These are phyloP conservation scores for Septoria linicola DNA, from an alignment of 2,329 filamentous ascomycete species.

Conservation along the genomic window DNA sequence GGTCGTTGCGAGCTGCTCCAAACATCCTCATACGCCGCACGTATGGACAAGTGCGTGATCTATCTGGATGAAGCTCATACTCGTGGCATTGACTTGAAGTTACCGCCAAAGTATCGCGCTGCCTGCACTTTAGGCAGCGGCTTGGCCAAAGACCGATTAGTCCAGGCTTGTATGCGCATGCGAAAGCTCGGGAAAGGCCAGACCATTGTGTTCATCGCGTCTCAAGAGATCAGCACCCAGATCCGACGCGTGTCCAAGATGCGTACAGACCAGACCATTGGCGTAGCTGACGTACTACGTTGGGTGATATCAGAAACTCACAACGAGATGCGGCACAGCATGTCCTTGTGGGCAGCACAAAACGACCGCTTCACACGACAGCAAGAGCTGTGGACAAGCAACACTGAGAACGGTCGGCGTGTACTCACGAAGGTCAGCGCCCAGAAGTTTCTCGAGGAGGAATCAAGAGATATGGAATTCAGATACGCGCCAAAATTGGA, in stretches of 20 bases:
- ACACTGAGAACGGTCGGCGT: slow-evolving; percentile 58
- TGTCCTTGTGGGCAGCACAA: slow-evolving; percentile 62
- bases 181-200: slow-evolving; percentile 66
- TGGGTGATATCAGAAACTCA: slow-evolving; percentile 63
- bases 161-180: slow-evolving; percentile 73
- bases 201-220: slow-evolving; percentile 60
- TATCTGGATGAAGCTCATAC: slow-evolving; percentile 72
- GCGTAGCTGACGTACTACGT: slow-evolving; percentile 55
- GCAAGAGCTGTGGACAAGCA: slow-evolving; percentile 25
- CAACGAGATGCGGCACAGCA: slow-evolving; percentile 48
- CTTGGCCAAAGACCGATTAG: slow-evolving; percentile 66
- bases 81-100: slow-evolving; percentile 64
- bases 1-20: slow-evolving; percentile 52
- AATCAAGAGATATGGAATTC: slow-evolving; percentile 62
- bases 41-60: slow-evolving; percentile 60
- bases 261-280: slow-evolving; percentile 38
- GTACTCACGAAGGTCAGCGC: slow-evolving; percentile 4
- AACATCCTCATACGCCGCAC: slow-evolving; percentile 57
- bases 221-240: slow-evolving; percentile 58
- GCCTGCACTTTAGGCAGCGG: slow-evolving; percentile 65
- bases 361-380: slow-evolving; percentile 50
- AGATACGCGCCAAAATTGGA: slow-evolving; percentile 11
- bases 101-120: slow-evolving; percentile 60
- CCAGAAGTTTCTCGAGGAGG: slow-evolving; percentile 63
- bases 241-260: slow-evolving; percentile 41